Percentiles rank a stretch among this genome's conserved stretches.
Conservation (phyloP, 2,329 filamentous ascomycete genomes). For the Bipolaris gigantea region DNA sequence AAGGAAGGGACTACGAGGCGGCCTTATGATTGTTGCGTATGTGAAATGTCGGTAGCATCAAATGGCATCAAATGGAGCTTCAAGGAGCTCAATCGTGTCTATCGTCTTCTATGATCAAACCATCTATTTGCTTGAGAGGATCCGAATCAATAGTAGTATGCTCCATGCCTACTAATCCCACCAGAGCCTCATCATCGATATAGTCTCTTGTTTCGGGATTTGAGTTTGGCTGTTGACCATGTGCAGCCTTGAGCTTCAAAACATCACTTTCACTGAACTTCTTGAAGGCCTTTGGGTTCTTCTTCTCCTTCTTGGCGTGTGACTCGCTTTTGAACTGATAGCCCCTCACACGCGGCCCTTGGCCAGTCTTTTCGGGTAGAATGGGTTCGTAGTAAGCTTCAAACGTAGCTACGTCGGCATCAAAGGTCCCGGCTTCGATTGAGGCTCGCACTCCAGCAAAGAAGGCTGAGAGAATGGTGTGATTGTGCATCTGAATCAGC, state of each 20-base stretch:
- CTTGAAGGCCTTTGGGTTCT: conserved; percentile 39
- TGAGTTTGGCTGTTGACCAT: conserved; percentile 34
- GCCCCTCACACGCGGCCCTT: conserved; percentile 62
- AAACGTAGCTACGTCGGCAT: conserved; percentile 62
- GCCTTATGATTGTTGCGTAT: not conserved
- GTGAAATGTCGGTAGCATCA: not conserved
- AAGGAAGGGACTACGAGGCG: not conserved
- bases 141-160: conserved; percentile 14
- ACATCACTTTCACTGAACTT: conserved; percentile 32
- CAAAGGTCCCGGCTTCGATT: conserved; percentile 60
- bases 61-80: not conserved
- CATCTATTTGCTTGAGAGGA: conserved; percentile 16
- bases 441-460: conserved; percentile 70
- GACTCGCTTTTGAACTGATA: conserved; percentile 40
- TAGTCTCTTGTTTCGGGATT: conserved; percentile 32
- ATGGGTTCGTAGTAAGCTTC: conserved; percentile 67
- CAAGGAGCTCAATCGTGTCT: not conserved
- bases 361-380: conserved; percentile 73
- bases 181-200: conserved; percentile 40
- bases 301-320: conserved; percentile 34
- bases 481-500: conserved; percentile 89
- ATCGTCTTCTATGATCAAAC: conserved; percentile 29
- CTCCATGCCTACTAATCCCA: conserved; percentile 33
- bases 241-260: conserved; percentile 30
- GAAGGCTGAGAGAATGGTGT: conserved; percentile 70